Percentiles rank a stretch among this genome's conserved stretches.
Evolutionary conservation across 2,329 filamentous ascomycete genomes (phyloP).

Genomic region (Onygena corvina): DNA sequence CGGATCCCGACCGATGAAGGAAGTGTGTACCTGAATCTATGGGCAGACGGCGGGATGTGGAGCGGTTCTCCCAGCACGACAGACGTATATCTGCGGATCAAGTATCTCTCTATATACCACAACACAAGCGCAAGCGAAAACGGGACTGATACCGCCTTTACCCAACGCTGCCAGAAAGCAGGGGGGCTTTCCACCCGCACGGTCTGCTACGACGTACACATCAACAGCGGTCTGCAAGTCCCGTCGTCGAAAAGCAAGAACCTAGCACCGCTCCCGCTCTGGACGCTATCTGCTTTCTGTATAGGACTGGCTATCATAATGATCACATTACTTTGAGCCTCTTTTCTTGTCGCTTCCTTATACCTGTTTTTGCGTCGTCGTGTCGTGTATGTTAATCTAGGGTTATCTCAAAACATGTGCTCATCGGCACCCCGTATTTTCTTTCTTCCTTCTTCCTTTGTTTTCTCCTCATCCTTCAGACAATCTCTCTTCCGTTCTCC

Average conservation of each 20-base stretch:
- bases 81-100: conserved; percentile 19
- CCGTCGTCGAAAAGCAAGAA: conserved; percentile 12
- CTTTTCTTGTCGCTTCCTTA: neutral
- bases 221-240: conserved; percentile 13
- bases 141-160: conserved; percentile 14
- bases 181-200: conserved; percentile 19
- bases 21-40: conserved; percentile 21
- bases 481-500: neutral
- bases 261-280: conserved; percentile 12
- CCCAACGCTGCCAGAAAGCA: conserved; percentile 16
- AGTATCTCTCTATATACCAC: conserved; percentile 20
- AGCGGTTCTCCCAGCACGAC: conserved; percentile 21
- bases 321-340: neutral
- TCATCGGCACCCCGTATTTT: neutral
- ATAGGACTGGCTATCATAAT: conserved; percentile 5
- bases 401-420: conserved; percentile 1
- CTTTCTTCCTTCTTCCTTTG: neutral
- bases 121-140: conserved; percentile 18
- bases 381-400: conserved; percentile 4
- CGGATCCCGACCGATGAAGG: conserved; percentile 18
- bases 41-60: conserved; percentile 23
- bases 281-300: conserved; percentile 13
- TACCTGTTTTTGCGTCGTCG: neutral
- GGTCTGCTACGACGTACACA: conserved; percentile 14
- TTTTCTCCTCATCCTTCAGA: neutral